Percentiles rank a stretch among this genome's conserved stretches.
These are phyloP conservation scores for Cardamine resedifolia DNA, from an alignment of 345 rosid genomes.

Conservation along the genomic window DNA sequence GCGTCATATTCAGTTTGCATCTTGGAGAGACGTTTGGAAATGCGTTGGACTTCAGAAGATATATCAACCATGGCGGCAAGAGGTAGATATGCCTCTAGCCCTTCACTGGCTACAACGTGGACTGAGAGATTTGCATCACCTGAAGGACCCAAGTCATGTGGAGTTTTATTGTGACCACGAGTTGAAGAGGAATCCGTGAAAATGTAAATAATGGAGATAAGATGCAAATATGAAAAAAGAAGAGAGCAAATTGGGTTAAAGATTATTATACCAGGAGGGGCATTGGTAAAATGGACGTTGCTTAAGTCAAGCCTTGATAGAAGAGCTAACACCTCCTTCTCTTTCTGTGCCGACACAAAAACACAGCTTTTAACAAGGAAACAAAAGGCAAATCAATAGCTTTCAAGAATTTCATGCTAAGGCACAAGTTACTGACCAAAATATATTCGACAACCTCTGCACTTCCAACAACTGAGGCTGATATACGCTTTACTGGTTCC, in stretches of 20 bases:
- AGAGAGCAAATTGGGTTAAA: not conserved
- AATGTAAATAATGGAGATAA: not conserved
- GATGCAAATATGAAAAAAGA: not conserved
- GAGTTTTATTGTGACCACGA: not conserved
- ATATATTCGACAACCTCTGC: slow-evolving; percentile 77
- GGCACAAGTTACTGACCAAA: slow-evolving; percentile 56
- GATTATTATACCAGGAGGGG: slow-evolving; percentile 61
- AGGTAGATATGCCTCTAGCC: slow-evolving; percentile 95
- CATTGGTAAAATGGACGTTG: slow-evolving; percentile 58
- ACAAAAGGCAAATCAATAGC: not conserved
- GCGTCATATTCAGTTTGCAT: slow-evolving; percentile 84
- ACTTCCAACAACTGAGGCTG: slow-evolving; percentile 86
- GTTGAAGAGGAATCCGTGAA: not conserved
- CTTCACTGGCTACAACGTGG: slow-evolving; percentile 94
- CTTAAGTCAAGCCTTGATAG: slow-evolving; percentile 76
- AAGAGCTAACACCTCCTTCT: slow-evolving; percentile 81
- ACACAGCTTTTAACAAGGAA: not conserved
- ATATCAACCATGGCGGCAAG: slow-evolving; percentile 92
- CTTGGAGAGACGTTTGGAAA: slow-evolving; percentile 82
- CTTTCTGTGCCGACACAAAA: slow-evolving; percentile 57
- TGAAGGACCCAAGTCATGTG: slow-evolving; percentile 34
- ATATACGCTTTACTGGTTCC: slow-evolving; percentile 93
- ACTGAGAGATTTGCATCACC: slow-evolving; percentile 80
- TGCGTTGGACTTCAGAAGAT: slow-evolving; percentile 87
- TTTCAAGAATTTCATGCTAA: not conserved